These are phyloP conservation scores for Penicillium polonicum DNA, from an alignment of 2,329 filamentous ascomycete species.

Conservation along the genomic window DNA sequence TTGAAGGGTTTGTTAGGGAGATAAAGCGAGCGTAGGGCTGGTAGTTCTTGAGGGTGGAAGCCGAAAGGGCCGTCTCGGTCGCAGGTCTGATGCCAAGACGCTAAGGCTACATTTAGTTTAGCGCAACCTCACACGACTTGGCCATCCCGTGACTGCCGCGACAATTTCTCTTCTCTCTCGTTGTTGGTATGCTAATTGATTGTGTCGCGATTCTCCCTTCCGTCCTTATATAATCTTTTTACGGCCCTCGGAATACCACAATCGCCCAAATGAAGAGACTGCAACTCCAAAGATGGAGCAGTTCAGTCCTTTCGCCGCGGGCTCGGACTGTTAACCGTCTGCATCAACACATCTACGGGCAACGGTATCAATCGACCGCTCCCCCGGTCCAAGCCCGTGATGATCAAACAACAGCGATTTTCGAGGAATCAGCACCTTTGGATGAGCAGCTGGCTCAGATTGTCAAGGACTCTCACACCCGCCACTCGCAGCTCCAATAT, in stretches of 20 bases:
- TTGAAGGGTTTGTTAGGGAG: constrained; percentile 23
- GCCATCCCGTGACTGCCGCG: constrained; percentile 39
- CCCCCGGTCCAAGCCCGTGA: constrained; percentile 26
- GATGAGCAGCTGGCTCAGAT: constrained; percentile 19
- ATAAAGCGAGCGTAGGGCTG: constrained; percentile 25
- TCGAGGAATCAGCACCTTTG: constrained; percentile 23
- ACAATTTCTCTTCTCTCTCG: constrained; percentile 42
- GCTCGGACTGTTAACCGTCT: constrained; percentile 42
- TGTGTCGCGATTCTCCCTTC: constrained; percentile 18
- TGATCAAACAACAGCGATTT: constrained; percentile 28
- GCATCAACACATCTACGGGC: constrained; percentile 36
- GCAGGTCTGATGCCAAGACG: constrained; percentile 32
- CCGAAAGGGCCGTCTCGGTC: constrained; percentile 33
- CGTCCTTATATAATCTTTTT: constrained; percentile 17
- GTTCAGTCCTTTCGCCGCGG: constrained; percentile 50
- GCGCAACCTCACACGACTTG: constrained; percentile 34
- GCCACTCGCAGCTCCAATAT: constrained; percentile 46
- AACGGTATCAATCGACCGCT: constrained; percentile 45
- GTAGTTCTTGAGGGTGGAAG: constrained; percentile 27
- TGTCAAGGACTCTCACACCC: constrained; percentile 25
- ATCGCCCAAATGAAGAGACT: constrained; percentile 50
- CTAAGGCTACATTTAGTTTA: constrained; percentile 28
- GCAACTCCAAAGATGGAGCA: constrained; percentile 54
- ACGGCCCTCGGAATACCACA: constrained; percentile 10
- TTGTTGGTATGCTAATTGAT: constrained; percentile 17